These are phyloP conservation scores for Zarea fungicola DNA, from an alignment of 2,329 filamentous ascomycete species.

Conservation along the genomic window DNA sequence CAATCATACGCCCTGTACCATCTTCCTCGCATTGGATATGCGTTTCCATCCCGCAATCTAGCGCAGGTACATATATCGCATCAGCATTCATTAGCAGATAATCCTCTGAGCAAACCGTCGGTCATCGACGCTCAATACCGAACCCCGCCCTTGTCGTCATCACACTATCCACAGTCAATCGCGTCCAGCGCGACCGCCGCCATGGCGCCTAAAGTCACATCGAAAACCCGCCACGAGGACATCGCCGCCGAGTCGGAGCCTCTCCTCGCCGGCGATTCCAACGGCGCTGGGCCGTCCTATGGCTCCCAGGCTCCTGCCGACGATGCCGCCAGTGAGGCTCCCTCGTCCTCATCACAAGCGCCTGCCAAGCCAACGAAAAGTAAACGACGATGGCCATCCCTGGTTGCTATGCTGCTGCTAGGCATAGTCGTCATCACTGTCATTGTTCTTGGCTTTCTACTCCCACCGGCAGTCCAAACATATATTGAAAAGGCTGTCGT, in stretches of 20 bases:
- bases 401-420: constrained; percentile 66
- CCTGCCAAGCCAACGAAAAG: constrained; percentile 13
- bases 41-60: too few relatives aligned
- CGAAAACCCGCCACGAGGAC: constrained; percentile 1
- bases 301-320: neutral
- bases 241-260: constrained; percentile 6
- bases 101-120: too few relatives aligned
- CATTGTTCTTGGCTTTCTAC: constrained; percentile 73
- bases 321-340: constrained; percentile 4
- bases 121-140: neutral
- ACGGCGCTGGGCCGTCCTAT: neutral
- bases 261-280: neutral
- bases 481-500: constrained; percentile 82
- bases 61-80: too few relatives aligned
- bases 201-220: constrained; percentile 1
- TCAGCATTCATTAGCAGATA: too few relatives aligned
- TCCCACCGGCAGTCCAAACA: constrained; percentile 72
- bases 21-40: too few relatives aligned
- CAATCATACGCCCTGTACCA: too few relatives aligned
- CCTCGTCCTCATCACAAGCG: constrained; percentile 1
- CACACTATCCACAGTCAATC: neutral
- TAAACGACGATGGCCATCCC: constrained; percentile 63
- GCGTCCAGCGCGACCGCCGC: neutral
- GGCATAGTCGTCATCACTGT: constrained; percentile 60
- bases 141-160: neutral